Conservation (phyloP, 441 rosid species). For the Croton setiger region DNA sequence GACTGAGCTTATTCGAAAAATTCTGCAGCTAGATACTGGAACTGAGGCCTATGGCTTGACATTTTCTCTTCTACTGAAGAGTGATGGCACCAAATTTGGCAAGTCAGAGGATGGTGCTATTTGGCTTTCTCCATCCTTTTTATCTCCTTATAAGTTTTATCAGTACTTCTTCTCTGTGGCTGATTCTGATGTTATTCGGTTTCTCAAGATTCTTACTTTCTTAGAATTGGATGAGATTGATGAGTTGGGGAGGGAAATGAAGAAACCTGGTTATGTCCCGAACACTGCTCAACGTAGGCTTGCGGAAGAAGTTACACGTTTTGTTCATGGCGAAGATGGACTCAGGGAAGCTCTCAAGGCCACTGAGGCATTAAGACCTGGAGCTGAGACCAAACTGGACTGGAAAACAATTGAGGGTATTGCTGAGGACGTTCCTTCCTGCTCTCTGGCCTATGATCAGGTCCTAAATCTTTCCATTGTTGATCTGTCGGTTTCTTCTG, state of each 20-base stretch:
- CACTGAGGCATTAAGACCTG: slow-evolving; percentile 88
- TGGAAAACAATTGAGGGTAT: slow-evolving; percentile 85
- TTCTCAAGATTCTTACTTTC: slow-evolving; percentile 74
- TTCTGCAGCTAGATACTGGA: slow-evolving; percentile 62
- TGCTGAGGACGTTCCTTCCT: slow-evolving; percentile 85
- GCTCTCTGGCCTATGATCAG: slow-evolving; percentile 56
- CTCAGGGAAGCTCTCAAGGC: slow-evolving; percentile 84
- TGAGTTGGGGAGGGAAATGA: slow-evolving; percentile 63
- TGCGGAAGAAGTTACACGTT: slow-evolving; percentile 90
- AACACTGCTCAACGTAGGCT: slow-evolving; percentile 71
- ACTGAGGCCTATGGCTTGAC: slow-evolving; percentile 70
- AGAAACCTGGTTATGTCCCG: slow-evolving; percentile 63
- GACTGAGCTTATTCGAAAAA: slow-evolving; percentile 79
- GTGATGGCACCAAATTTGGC: slow-evolving; percentile 89
- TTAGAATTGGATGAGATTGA: slow-evolving; percentile 64
- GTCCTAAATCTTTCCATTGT: slow-evolving; percentile 54
- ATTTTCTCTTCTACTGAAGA: slow-evolving; percentile 82
- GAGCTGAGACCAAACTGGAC: slow-evolving; percentile 86
- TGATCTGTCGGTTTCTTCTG: slow-evolving; percentile 71
- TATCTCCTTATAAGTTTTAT: slow-evolving; percentile 90
- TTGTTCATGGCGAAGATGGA: slow-evolving; percentile 92
- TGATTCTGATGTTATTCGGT: slow-evolving; percentile 75
- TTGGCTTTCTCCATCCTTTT: slow-evolving; percentile 72
- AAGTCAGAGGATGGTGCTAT: slow-evolving; percentile 97
- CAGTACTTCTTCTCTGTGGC: slow-evolving; percentile 92